Evolutionary conservation across 129 eudicot species (phyloP).

Genomic region (Glebionis coronaria): DNA sequence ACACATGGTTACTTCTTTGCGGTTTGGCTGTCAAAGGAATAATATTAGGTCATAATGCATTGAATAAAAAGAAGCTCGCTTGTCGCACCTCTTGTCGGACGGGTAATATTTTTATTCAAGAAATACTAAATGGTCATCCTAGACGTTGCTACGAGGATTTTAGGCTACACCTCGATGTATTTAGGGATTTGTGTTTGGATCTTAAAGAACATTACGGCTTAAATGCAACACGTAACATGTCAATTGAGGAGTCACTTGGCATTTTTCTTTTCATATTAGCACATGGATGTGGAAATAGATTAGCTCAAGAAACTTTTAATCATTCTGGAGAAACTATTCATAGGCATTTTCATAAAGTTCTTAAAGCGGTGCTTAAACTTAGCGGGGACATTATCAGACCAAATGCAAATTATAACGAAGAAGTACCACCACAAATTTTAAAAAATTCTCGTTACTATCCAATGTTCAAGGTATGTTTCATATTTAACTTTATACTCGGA

Average conservation of each 20-base stretch:
- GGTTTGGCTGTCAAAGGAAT: not conserved
- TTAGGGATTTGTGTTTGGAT: not conserved
- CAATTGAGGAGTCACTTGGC: not conserved
- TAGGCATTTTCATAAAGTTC: not conserved
- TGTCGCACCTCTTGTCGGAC: not conserved
- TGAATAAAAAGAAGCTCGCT: not conserved
- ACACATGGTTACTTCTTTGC: not conserved
- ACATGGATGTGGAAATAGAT: not conserved
- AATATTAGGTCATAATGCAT: not conserved
- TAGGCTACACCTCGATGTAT: not conserved
- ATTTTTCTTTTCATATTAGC: not conserved
- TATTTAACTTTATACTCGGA: no score
- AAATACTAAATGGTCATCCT: conserved; percentile 4
- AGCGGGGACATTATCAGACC: not conserved
- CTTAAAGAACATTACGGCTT: not conserved
- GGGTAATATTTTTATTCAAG: not conserved
- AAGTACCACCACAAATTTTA: conserved; percentile 3
- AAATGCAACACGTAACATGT: not conserved
- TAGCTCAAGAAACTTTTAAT: conserved; percentile 2
- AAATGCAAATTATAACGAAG: not conserved
- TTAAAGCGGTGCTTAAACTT: not conserved
- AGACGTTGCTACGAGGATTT: conserved; percentile 12
- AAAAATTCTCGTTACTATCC: not conserved
- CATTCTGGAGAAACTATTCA: not conserved
- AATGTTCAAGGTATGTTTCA: not conserved